Conservation (phyloP, 2,329 filamentous ascomycete species). For the Alternaria sp. region DNA sequence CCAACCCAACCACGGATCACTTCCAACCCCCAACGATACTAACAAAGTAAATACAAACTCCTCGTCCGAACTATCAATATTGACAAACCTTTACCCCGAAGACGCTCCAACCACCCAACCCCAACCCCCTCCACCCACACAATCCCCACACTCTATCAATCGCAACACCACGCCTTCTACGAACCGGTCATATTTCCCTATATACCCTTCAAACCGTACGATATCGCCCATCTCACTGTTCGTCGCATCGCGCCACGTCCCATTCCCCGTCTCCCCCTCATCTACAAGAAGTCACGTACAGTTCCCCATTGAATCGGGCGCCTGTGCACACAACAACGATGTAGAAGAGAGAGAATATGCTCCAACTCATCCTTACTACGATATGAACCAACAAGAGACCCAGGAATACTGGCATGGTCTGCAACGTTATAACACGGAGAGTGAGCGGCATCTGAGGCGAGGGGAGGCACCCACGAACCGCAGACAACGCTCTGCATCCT, state of each 20-base stretch:
- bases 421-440: not conserved
- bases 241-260: not conserved
- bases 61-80: not conserved
- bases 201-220: not conserved
- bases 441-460: not conserved
- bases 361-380: constrained; percentile 1
- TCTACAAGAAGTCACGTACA: not conserved
- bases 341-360: not conserved
- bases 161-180: constrained; percentile 1
- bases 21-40: not conserved
- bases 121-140: constrained; percentile 9
- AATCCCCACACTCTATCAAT: not conserved
- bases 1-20: not conserved
- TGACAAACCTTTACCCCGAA: constrained; percentile 5
- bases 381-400: not conserved
- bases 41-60: not conserved
- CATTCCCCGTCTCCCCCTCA: not conserved
- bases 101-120: constrained; percentile 3
- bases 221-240: constrained; percentile 1
- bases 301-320: too few relatives aligned
- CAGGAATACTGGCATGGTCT: constrained; percentile 1
- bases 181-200: not conserved
- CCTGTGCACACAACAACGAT: not conserved
- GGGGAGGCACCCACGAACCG: not conserved
- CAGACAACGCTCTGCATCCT: not conserved